Evolutionary conservation across 2,329 filamentous ascomycete species (phyloP), one percentile per base, ranked within the genome.

Genomic region (Fusarium dlaminii): DNA sequence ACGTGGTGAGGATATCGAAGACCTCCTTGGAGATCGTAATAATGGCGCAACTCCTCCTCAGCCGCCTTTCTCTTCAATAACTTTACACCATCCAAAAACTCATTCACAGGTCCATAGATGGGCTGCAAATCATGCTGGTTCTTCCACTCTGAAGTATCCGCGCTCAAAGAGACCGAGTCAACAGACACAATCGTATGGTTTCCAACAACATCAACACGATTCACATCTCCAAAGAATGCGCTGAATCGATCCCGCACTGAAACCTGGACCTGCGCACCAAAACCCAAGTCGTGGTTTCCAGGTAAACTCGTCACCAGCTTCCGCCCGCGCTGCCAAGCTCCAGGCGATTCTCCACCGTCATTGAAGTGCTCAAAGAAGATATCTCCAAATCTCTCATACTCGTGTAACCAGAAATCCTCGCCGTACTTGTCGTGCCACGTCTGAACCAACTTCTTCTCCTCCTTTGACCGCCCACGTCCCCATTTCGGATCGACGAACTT

Each of bases 151-250:
- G 89, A 89, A 5, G 85, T 85, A 49, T 81, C 87, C 7, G 96
- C 96, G 79, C 94, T 97, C 77, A 98, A 83, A 1, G 95, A 98
- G 9, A 98, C 92, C 0, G 92, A 90, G 80, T 99, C 96, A 13
- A 99, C 88, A 2, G 94, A 97, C 27, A 99, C 94, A 80, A 99
- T 95, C 0, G 94, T 97, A 81, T 99, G 96, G 79, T 99, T 99
- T 18, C 94, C 96, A 60, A 98, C 88, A 10, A 98, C 88, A 81
- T 98, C 95, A 27, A 99, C 91, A 14, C 94, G 88, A 81, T 98
- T 98, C n/a, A 92, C 90, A 63, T 96, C 92, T 9, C 96, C 96
- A 83, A 99, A 98, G 80, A 92, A 98, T 8, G 92, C 90, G 78
- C 92, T 90, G 81, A 98, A 99, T 22, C 96, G 88, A 77, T 96